phyloP scores from a whole-genome alignment of 2,329 filamentous ascomycete species.

The Tolypocladium paradoxum region DNA sequence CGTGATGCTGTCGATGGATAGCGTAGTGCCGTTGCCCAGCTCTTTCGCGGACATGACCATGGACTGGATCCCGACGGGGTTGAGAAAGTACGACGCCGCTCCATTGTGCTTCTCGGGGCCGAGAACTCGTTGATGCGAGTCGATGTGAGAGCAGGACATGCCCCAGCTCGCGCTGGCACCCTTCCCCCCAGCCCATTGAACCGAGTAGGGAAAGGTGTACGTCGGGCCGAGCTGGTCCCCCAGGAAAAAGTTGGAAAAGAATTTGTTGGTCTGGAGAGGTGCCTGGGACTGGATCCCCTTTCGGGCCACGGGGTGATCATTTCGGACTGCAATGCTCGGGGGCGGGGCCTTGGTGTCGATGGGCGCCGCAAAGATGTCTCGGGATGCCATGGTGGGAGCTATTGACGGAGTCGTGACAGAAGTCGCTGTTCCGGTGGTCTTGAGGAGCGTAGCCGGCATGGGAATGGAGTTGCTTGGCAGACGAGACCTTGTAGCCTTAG shows the following conservation, averaged over 20 bases:
- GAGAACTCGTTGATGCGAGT: slow-evolving; percentile 55
- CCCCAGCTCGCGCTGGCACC: slow-evolving; percentile 61
- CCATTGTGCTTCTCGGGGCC: slow-evolving; percentile 46
- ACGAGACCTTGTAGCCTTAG: neutral
- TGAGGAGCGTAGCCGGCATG: neutral
- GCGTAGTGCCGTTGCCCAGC: slow-evolving; percentile 47
- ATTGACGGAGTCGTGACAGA: neutral
- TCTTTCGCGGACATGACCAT: slow-evolving; percentile 71
- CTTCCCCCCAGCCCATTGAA: slow-evolving; percentile 56
- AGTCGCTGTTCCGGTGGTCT: neutral
- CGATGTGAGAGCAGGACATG: slow-evolving; percentile 64
- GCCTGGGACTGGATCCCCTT: slow-evolving; percentile 34
- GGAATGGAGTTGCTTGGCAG: neutral
- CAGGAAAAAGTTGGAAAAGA: slow-evolving; percentile 72
- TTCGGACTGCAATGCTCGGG: slow-evolving; percentile 30
- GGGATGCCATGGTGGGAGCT: slow-evolving; percentile 14
- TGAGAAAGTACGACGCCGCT: slow-evolving; percentile 63
- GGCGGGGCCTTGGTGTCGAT: slow-evolving; percentile 43
- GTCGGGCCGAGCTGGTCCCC: slow-evolving; percentile 57
- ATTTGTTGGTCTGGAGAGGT: slow-evolving; percentile 66
- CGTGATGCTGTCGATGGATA: slow-evolving; percentile 43
- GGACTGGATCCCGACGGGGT: slow-evolving; percentile 73
- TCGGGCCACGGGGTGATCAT: slow-evolving; percentile 49
- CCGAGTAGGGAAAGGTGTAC: slow-evolving; percentile 66
- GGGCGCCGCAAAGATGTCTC: slow-evolving; percentile 45